Base-by-base conservation (phyloP, 176 grass and related monocot genomes). In the Eragrostis curvula region DNA sequence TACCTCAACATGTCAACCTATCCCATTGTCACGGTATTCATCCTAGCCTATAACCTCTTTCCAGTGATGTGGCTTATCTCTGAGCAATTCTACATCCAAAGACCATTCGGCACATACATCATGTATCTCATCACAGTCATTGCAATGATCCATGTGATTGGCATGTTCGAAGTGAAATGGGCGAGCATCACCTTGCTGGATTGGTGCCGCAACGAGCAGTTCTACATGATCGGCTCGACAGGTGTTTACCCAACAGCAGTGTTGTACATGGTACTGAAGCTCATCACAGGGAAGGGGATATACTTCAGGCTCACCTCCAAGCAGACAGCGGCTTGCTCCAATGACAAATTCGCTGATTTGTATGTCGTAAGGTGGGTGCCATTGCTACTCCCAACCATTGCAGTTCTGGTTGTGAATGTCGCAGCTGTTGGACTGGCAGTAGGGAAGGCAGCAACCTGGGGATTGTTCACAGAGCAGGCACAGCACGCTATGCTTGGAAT, bases 171-270 rank as follows among this genome's bases (percentile, higher is more conserved):
- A 81, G 51, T 88, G 51, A 73, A 20, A 41, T 88, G 87, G 87
- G 75, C 87, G 8, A 55, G 75, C 29, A 68, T 88, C 81, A 88
- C 87, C 41, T 27, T 79, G 49, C 81, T 88, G 9, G 87, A 88
- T 3, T 88, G 87, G 87, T 88, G 81, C 81, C 81, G 87, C 29
- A 88, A 88, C 50, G 87, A 88, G 69, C 87, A 88, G 68, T 88
- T 88, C 69, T 88, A 88, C 69, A 88, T 88, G 87, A 88, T 88
- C 9, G 75, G 81, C 0, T 50, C 87, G 0, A 88, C 87, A 0
- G 87, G 87, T 0, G 87, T 88, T 28, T 88, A 88, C 75, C 81
- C 87, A 21, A 80, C 87, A 39, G 87, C 81, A 1, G 87, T 88
- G 69, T 52, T 88, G 12, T 88, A 88, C 81, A 84, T 88, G 87